Percentiles rank a stretch among this genome's conserved stretches.
phyloP scores from a whole-genome alignment of 495 filamentous ascomycete genomes.

The Penicillium manginii region DNA sequence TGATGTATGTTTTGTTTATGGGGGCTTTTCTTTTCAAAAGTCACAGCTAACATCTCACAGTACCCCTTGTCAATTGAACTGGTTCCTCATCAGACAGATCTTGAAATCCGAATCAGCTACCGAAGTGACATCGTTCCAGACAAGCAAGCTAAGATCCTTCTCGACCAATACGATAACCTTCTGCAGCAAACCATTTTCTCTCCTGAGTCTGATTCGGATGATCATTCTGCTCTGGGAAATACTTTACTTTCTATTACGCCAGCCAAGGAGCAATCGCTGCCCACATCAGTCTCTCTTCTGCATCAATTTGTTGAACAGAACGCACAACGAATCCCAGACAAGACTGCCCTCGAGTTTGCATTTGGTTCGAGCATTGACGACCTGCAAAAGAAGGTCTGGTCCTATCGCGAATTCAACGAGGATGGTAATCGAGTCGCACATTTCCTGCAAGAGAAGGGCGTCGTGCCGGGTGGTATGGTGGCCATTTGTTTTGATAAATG shows the following conservation, averaged over 20 bases:
- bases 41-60: constrained; percentile 30
- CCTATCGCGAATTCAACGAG: constrained; percentile 39
- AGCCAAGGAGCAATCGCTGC: constrained; percentile 50
- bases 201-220: constrained; percentile 23
- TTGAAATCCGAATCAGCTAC: constrained; percentile 66
- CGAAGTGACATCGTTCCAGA: constrained; percentile 59
- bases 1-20: constrained; percentile 48
- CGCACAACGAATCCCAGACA: constrained; percentile 39
- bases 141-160: constrained; percentile 57
- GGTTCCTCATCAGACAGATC: constrained; percentile 49
- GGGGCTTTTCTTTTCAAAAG: constrained; percentile 19
- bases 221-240: constrained; percentile 23
- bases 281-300: constrained; percentile 29
- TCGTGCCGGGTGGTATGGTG: constrained; percentile 37
- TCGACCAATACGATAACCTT: constrained; percentile 37
- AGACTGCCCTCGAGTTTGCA: constrained; percentile 47
- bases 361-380: constrained; percentile 28
- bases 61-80: constrained; percentile 76
- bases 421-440: constrained; percentile 43
- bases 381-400: constrained; percentile 41
- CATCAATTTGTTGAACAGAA: constrained; percentile 51
- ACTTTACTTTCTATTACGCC: constrained; percentile 39
- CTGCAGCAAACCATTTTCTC: constrained; percentile 32
- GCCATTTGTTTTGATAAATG: constrained; percentile 50
- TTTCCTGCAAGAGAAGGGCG: constrained; percentile 38